phyloP scores from a whole-genome alignment of 2,329 filamentous ascomycete species.

The Exophiala phaeomuriformis region DNA sequence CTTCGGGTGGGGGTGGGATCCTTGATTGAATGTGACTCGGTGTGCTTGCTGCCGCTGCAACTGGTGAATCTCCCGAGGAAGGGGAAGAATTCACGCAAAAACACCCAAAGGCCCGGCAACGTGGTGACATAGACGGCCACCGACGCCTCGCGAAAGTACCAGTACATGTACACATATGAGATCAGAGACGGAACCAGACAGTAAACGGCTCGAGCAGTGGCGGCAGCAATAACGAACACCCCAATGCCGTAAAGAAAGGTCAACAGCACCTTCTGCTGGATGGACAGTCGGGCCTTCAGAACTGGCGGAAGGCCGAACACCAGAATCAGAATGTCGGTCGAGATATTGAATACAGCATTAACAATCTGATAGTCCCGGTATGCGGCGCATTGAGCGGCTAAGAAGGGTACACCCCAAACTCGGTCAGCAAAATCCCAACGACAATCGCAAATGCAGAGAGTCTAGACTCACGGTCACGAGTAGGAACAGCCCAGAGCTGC shows the following conservation, averaged over 20 bases:
- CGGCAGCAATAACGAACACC: constrained; percentile 43
- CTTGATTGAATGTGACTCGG: not conserved
- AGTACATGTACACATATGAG: constrained; percentile 38
- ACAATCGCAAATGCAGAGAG: not conserved
- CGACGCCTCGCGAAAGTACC: constrained; percentile 43
- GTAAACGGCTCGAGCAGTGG: constrained; percentile 45
- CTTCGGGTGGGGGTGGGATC: no score
- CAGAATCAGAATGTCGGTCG: constrained; percentile 40
- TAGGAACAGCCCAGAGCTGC: constrained; percentile 45
- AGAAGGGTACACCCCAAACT: no score
- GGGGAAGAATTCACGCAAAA: constrained; percentile 44
- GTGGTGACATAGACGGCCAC: constrained; percentile 46
- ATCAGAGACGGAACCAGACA: constrained; percentile 36
- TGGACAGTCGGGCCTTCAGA: constrained; percentile 35
- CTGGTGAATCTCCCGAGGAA: constrained; percentile 7
- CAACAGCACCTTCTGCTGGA: constrained; percentile 40
- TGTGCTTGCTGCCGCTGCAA: not conserved
- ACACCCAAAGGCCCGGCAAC: constrained; percentile 46
- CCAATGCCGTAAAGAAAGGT: constrained; percentile 40
- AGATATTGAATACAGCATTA: constrained; percentile 42
- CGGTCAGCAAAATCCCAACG: not conserved
- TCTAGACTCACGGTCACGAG: constrained; percentile 26
- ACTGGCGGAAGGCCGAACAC: constrained; percentile 39
- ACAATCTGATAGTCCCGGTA: constrained; percentile 43
- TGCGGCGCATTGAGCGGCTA: constrained; percentile 34